Percentiles rank a stretch among this genome's conserved stretches.
These are phyloP conservation scores for Psophocarpus tetragonolobus DNA, from an alignment of 306 rosid species.

Conservation along the genomic window DNA sequence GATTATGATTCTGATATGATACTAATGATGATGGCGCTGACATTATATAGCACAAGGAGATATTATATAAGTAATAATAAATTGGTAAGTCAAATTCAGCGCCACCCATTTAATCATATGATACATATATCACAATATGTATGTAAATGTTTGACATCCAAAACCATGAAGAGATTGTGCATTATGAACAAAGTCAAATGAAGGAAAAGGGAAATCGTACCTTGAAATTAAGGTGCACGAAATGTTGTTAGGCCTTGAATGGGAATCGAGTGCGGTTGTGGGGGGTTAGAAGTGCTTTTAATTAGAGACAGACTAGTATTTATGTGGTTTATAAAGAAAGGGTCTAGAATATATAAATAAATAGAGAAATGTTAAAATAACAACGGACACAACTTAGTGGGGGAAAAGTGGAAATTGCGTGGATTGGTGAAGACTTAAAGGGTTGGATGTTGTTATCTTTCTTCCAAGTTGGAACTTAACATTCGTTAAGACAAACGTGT, in stretches of 20 bases:
- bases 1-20: slow-evolving; percentile 1
- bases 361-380: background rate
- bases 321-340: background rate
- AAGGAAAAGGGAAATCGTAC: slow-evolving; percentile 17
- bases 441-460: background rate
- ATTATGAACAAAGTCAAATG: slow-evolving; percentile 29
- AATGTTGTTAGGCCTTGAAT: background rate
- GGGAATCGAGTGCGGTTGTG: background rate
- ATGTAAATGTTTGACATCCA: background rate
- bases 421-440: background rate
- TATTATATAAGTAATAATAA: background rate
- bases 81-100: slow-evolving; percentile 15
- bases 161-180: background rate
- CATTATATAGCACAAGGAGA: slow-evolving; percentile 29
- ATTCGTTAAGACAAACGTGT: background rate
- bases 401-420: background rate
- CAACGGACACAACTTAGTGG: background rate
- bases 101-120: background rate
- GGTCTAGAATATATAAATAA: background rate
- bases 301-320: background rate
- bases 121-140: background rate
- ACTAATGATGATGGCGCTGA: background rate
- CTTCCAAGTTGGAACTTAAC: slow-evolving; percentile 7
- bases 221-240: background rate
- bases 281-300: background rate